Evolutionary conservation across 495 filamentous ascomycete genomes (phyloP).

Genomic region (Penicillium alfredii): DNA sequence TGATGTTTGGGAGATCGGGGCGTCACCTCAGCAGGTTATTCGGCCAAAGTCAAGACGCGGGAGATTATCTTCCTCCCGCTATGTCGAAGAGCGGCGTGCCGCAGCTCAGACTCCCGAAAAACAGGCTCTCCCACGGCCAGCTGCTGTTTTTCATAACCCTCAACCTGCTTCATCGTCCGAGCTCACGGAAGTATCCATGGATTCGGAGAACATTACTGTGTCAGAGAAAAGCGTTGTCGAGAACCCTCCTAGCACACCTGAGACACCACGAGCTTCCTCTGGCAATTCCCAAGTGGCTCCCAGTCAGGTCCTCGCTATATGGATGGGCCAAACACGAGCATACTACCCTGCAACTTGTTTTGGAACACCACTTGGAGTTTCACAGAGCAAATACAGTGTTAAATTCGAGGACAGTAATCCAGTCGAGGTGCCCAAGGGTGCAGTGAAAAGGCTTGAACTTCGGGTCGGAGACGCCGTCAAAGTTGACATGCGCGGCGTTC

Average conservation of each 20-base stretch:
- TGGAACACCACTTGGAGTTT: slow-evolving; percentile 33
- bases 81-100: slow-evolving; percentile 7
- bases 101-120: slow-evolving; percentile 7
- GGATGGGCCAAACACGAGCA: slow-evolving; percentile 43
- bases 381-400: slow-evolving; percentile 37
- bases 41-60: slow-evolving; percentile 22
- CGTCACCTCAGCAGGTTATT: slow-evolving; percentile 26
- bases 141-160: slow-evolving; percentile 5
- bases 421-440: slow-evolving; percentile 36
- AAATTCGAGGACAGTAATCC: slow-evolving; percentile 43
- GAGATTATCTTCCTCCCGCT: slow-evolving; percentile 8
- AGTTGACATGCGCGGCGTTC: slow-evolving; percentile 42
- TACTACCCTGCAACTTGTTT: slow-evolving; percentile 49
- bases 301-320: slow-evolving; percentile 47
- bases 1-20: slow-evolving; percentile 36
- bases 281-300: slow-evolving; percentile 27
- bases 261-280: not conserved
- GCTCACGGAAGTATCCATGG: slow-evolving; percentile 11
- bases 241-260: slow-evolving; percentile 14
- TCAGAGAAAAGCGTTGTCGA: slow-evolving; percentile 7
- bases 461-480: slow-evolving; percentile 46
- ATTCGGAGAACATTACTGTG: slow-evolving; percentile 8
- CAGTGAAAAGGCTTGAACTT: slow-evolving; percentile 45
- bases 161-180: slow-evolving; percentile 11
- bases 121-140: slow-evolving; percentile 5